A percentile compares a stretch with the other conserved stretches of the same genome.
phyloP scores from a whole-genome alignment of 345 rosid genomes.

The Populus alba region DNA sequence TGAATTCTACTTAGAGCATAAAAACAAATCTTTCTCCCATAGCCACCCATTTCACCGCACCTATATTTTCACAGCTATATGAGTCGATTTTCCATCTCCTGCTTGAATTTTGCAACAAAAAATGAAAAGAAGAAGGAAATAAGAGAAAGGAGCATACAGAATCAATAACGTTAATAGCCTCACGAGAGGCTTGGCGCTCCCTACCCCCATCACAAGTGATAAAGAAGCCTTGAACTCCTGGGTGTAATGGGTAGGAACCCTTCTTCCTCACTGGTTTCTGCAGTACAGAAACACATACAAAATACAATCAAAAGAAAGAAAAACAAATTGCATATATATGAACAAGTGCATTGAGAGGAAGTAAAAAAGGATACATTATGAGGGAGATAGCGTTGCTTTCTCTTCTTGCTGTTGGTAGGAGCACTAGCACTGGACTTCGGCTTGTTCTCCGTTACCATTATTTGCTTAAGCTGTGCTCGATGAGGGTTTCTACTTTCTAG shows the following conservation, averaged over 20 bases:
- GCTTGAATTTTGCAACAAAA: not conserved
- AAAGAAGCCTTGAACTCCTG: constrained; percentile 88
- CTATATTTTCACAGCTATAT: not conserved
- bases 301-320: not conserved
- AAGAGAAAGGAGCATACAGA: constrained; percentile 46
- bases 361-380: constrained; percentile 42
- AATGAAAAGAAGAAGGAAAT: not conserved
- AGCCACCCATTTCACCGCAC: not conserved
- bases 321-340: not conserved
- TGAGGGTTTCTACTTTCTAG: not conserved
- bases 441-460: constrained; percentile 51
- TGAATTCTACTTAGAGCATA: not conserved
- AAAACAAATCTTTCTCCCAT: not conserved
- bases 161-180: constrained; percentile 78
- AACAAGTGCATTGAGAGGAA: not conserved
- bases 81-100: not conserved
- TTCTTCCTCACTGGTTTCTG: constrained; percentile 84
- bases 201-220: constrained; percentile 93
- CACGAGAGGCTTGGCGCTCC: constrained; percentile 81
- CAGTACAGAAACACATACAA: not conserved
- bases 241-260: constrained; percentile 75
- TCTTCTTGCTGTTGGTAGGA: constrained; percentile 49
- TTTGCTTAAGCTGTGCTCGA: not conserved
- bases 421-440: constrained; percentile 17
- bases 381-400: constrained; percentile 74